Conservation (phyloP, 345 rosid genomes). For the Syzygium jambos region DNA sequence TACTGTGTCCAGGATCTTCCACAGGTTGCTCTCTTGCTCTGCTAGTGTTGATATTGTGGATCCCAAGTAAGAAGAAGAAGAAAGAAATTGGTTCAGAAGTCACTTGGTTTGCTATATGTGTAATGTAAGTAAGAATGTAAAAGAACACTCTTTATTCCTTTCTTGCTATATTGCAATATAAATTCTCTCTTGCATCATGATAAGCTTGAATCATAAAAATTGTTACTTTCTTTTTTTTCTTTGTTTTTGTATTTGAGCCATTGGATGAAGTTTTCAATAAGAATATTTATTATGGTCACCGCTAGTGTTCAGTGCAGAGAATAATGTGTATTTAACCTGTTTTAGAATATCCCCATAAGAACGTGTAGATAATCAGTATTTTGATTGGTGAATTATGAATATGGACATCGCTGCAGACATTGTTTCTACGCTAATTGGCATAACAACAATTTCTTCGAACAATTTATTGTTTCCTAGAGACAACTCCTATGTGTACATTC, state of each 20-base stretch:
- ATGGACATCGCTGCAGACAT: not conserved
- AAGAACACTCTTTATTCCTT: not conserved
- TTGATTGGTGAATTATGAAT: not conserved
- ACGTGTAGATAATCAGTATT: not conserved
- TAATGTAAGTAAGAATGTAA: not conserved
- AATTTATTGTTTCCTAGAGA: not conserved
- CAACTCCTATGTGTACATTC: not conserved
- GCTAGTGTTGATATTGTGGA: constrained; percentile 47
- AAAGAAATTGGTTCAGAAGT: not conserved
- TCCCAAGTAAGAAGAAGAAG: not conserved
- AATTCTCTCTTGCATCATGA: not conserved
- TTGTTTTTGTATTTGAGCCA: not conserved
- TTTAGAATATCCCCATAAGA: not conserved
- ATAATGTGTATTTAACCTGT: not conserved
- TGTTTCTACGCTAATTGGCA: not conserved
- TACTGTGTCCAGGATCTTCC: constrained; percentile 34
- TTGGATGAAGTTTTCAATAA: not conserved
- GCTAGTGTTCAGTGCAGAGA: not conserved
- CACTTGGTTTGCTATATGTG: not conserved
- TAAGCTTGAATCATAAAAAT: not conserved
- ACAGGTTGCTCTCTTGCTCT: constrained; percentile 42
- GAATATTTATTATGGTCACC: not conserved
- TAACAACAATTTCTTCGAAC: not conserved
- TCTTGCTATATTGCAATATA: not conserved
- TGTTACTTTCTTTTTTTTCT: not conserved